Evolutionary conservation across 139 green algal genomes (phyloP).

Genomic region (Edaphochlamys debaryana): DNA sequence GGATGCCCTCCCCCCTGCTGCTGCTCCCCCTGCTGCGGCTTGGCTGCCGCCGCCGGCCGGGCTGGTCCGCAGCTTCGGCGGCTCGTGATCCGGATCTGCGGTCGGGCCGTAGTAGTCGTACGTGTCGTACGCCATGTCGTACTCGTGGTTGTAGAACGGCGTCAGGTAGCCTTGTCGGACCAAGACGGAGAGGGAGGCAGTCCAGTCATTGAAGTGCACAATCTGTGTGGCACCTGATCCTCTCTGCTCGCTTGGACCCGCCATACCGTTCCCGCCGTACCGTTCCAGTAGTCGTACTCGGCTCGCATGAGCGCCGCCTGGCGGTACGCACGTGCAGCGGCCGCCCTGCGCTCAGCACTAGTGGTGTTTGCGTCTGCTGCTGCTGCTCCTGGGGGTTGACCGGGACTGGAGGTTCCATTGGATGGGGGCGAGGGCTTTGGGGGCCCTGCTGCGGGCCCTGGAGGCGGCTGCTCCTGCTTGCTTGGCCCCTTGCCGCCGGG

Average conservation of each 20-base stretch:
- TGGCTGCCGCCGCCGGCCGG: no score
- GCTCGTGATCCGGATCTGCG: no score
- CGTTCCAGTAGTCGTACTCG: conserved; percentile 39
- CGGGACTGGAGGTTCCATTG: neutral
- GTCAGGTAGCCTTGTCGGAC: no score
- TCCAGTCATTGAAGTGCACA: no score
- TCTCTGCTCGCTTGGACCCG: no score
- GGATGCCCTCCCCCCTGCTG: no score
- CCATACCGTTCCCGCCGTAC: no score
- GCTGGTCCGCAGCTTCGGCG: no score
- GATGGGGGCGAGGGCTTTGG: neutral
- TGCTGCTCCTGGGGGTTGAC: neutral
- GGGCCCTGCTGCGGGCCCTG: neutral
- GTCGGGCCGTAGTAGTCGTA: neutral
- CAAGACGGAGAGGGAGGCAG: no score
- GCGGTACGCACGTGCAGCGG: neutral
- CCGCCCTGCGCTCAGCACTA: neutral
- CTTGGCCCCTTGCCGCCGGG: no score
- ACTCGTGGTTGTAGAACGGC: conserved; percentile 27
- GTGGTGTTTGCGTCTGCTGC: neutral
- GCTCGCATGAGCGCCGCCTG: neutral
- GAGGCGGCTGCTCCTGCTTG: neutral
- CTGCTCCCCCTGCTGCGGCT: no score
- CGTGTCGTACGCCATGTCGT: conserved; percentile 21
- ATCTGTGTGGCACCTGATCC: no score